phyloP scores from a whole-genome alignment of 140 eudicot species.

The Oenanthe javanica region DNA sequence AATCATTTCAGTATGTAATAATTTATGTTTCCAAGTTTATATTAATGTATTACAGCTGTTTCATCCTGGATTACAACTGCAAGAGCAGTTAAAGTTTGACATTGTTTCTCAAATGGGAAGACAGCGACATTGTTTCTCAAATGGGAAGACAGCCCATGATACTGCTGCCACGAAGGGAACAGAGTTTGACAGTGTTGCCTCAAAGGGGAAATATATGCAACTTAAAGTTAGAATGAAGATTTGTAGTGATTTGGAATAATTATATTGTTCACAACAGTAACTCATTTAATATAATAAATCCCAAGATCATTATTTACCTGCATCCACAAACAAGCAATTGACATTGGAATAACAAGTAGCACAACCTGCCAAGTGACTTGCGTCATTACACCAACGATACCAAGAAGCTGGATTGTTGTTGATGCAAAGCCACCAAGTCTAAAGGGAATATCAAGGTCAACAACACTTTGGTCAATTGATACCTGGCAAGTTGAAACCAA shows the following conservation, averaged over 20 bases:
- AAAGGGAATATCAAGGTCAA: constrained; percentile 93
- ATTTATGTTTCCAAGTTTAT: background rate
- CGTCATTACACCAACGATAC: constrained; percentile 88
- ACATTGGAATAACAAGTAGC: constrained; percentile 92
- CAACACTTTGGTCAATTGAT: constrained; percentile 85
- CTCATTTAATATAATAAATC: background rate
- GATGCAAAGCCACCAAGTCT: constrained; percentile 96
- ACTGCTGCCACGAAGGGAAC: background rate
- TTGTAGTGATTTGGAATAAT: background rate
- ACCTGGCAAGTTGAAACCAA: constrained; percentile 43
- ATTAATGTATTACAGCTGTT: background rate
- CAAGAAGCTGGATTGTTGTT: constrained; percentile 84
- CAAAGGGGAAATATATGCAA: background rate
- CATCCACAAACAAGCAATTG: constrained; percentile 95
- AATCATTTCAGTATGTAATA: background rate
- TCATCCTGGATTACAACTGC: background rate
- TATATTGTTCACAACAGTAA: too few species aligned
- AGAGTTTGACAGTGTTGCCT: background rate
- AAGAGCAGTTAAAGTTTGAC: background rate
- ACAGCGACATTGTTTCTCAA: background rate
- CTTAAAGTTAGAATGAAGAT: background rate
- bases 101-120: background rate
- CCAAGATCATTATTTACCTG: constrained; percentile 42
- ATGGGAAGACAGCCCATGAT: background rate
- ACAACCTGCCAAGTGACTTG: constrained; percentile 83